Conservation (phyloP, 441 rosid genomes). For the Raphanus hybrid region DNA sequence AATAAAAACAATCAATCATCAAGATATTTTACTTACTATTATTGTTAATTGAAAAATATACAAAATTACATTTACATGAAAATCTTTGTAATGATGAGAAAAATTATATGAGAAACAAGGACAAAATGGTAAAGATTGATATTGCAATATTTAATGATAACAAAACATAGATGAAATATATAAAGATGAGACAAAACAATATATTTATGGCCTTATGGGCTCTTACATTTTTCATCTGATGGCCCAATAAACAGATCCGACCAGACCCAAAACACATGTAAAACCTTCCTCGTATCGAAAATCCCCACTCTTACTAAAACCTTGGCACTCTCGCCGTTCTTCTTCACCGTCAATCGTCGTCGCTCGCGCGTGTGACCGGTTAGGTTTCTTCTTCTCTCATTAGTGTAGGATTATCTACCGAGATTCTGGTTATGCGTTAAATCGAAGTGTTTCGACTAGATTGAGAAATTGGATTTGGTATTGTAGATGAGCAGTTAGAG, state of each 20-base stretch:
- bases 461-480: slow-evolving; percentile 6
- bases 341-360: slow-evolving; percentile 26
- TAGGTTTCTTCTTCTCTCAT: background rate
- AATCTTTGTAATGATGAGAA: too few relatives aligned
- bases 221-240: background rate
- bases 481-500: slow-evolving; percentile 33
- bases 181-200: too few relatives aligned
- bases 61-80: too few relatives aligned
- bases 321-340: background rate
- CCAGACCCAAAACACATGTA: background rate
- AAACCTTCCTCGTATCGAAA: background rate
- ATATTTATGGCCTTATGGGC: background rate
- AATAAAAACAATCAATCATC: too few relatives aligned
- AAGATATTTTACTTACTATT: too few relatives aligned
- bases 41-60: too few relatives aligned
- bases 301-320: background rate
- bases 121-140: too few relatives aligned
- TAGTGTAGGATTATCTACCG: background rate
- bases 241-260: background rate
- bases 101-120: too few relatives aligned
- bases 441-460: background rate
- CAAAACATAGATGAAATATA: too few relatives aligned
- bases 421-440: background rate
- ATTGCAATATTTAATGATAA: too few relatives aligned
- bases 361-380: slow-evolving; percentile 31